Conservation (phyloP, 257 asterid species). For the Rauvolfia tetraphylla region DNA sequence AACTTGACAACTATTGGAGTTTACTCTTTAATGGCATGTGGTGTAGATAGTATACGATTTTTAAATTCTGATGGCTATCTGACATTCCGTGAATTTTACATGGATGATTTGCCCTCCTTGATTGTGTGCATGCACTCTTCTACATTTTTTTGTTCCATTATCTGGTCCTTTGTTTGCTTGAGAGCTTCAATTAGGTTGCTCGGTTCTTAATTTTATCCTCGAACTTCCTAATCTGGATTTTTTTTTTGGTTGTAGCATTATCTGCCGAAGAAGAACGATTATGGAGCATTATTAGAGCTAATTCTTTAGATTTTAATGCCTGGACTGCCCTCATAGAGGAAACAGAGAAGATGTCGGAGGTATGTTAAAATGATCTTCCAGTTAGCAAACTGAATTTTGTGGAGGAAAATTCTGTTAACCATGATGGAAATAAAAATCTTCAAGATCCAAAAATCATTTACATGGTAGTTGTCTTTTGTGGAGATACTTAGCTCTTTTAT, state of each 20-base stretch:
- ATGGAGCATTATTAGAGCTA: conserved; percentile 89
- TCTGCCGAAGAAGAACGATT: conserved; percentile 89
- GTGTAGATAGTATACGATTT: not conserved
- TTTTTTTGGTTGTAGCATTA: conserved; percentile 45
- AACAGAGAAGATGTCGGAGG: conserved; percentile 91
- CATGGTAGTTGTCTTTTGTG: not conserved
- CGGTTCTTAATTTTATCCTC: not conserved
- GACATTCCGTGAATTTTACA: not conserved
- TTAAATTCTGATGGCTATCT: not conserved
- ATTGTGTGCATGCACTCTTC: not conserved
- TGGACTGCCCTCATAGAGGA: conserved; percentile 96
- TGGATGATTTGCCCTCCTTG: not conserved
- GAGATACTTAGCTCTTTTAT: not conserved
- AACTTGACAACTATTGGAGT: not conserved
- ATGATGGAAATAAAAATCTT: not conserved
- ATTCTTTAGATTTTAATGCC: conserved; percentile 80
- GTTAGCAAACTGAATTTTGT: not conserved
- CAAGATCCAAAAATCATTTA: not conserved
- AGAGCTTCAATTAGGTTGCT: not conserved
- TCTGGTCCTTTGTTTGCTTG: not conserved
- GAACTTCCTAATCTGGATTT: not conserved
- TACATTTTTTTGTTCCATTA: not conserved
- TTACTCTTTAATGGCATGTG: not conserved
- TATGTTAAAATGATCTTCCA: conserved; percentile 24
- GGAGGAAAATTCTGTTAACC: too few species aligned